Percentiles rank a stretch among this genome's conserved stretches.
These are phyloP conservation scores for Rhizoctonia solani DNA, from an alignment of 1,284 basidiomycete species.

Conservation along the genomic window DNA sequence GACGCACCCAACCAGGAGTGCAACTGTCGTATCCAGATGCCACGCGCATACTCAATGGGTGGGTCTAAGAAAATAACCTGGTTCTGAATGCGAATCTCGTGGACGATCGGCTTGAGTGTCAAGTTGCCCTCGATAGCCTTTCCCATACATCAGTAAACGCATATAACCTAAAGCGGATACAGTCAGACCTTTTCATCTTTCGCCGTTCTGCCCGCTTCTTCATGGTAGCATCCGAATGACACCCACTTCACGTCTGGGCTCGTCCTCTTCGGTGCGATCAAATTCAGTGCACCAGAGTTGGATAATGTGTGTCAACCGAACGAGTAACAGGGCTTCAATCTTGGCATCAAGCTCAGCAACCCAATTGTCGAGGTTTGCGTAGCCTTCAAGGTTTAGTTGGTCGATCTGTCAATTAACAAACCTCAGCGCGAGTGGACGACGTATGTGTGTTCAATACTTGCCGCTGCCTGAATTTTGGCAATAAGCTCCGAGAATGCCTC, in stretches of 20 bases:
- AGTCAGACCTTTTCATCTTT: constrained; percentile 73
- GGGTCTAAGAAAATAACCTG: constrained; percentile 99
- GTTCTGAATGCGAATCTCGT: constrained; percentile 97
- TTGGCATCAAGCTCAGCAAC: constrained; percentile 85
- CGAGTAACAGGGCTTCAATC: constrained; percentile 83
- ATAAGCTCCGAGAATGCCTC: constrained; percentile 83
- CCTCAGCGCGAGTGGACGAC: neutral
- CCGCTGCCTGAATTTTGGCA: constrained; percentile 82
- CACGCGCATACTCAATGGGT: constrained; percentile 91
- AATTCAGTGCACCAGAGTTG: constrained; percentile 90
- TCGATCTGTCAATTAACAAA: constrained; percentile 90
- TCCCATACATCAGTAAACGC: neutral
- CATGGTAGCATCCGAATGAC: constrained; percentile 59
- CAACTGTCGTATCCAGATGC: constrained; percentile 88
- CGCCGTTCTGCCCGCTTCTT: constrained; percentile 63
- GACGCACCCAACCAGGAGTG: constrained; percentile 83
- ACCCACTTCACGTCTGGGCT: constrained; percentile 57
- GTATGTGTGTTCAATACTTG: constrained; percentile 47
- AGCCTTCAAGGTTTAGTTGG: constrained; percentile 92
- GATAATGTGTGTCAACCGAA: constrained; percentile 78
- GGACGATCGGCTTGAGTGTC: constrained; percentile 79
- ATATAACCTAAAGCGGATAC: constrained; percentile 24
- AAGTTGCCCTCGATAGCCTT: constrained; percentile 63
- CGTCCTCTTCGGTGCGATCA: constrained; percentile 67
- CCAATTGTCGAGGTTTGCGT: constrained; percentile 97